phyloP scores from a whole-genome alignment of 768 basidiomycete species.

The Glaciozyma martinii region DNA sequence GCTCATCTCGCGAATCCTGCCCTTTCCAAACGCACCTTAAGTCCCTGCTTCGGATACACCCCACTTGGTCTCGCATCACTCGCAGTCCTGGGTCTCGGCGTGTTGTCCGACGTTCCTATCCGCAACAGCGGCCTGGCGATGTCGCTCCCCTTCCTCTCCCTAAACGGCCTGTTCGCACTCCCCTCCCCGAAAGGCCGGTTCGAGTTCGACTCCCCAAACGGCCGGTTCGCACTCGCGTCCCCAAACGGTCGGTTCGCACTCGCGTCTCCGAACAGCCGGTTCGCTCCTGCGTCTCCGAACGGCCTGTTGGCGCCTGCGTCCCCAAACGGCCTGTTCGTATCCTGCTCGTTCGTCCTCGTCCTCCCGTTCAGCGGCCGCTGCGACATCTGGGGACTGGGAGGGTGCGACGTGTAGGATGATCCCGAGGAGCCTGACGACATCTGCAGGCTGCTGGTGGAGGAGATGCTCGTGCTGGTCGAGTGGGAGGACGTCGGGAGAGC shows the following conservation, averaged over 20 bases:
- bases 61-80: constrained; percentile 3
- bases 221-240: constrained; percentile 2
- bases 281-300: neutral
- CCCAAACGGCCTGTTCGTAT: constrained; percentile 4
- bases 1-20: neutral
- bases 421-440: neutral
- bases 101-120: neutral
- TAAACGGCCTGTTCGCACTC: neutral
- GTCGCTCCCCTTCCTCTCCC: constrained; percentile 1
- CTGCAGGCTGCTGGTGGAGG: neutral
- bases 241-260: constrained; percentile 8
- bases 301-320: neutral
- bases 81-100: neutral
- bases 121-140: neutral
- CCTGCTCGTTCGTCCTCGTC: neutral
- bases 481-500: neutral
- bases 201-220: constrained; percentile 2
- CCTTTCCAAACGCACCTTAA: neutral
- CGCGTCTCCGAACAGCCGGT: neutral
- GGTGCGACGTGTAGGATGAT: neutral
- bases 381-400: neutral
- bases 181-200: neutral
- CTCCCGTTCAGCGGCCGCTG: neutral
- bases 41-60: neutral
- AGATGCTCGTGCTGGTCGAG: constrained; percentile 5